Evolutionary conservation across 2,329 filamentous ascomycete species (phyloP).

Genomic region (Alternaria triticina): DNA sequence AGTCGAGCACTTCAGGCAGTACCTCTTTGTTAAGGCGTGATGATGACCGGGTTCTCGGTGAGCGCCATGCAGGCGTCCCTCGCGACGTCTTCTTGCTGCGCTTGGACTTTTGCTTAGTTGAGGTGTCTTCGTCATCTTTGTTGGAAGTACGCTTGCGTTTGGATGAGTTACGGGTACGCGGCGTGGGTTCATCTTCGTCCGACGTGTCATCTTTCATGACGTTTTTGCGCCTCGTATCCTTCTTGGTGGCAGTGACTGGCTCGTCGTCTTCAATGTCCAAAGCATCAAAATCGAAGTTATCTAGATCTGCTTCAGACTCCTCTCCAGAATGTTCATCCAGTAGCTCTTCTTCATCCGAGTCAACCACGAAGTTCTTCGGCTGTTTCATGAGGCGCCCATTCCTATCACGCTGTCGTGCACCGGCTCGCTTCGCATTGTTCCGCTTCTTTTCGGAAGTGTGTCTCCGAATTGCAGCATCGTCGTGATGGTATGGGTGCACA

Average conservation of each 20-base stretch:
- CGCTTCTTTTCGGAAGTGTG: conserved; percentile 5
- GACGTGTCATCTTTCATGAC: background rate
- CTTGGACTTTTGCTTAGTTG: background rate
- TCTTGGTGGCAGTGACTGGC: background rate
- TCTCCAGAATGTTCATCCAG: background rate
- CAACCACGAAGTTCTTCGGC: background rate
- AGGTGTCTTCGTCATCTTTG: background rate
- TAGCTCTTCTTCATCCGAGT: background rate
- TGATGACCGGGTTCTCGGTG: background rate
- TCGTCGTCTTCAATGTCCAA: background rate
- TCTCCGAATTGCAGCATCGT: conserved; percentile 15
- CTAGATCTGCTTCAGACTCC: background rate
- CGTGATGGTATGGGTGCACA: conserved; percentile 10
- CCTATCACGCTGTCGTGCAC: background rate
- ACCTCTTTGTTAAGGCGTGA: background rate
- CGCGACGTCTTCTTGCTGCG: background rate
- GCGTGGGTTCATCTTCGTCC: background rate
- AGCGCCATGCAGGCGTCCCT: background rate
- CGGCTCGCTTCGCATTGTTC: background rate
- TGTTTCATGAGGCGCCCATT: conserved; percentile 6
- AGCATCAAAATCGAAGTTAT: background rate
- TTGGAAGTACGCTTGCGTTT: background rate
- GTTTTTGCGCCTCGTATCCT: background rate
- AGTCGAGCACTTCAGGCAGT: background rate
- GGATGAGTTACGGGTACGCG: background rate